Percentiles rank a stretch among this genome's conserved stretches.
Conservation (phyloP, 108 stramenopile species). For the Cyclotella cryptica region DNA sequence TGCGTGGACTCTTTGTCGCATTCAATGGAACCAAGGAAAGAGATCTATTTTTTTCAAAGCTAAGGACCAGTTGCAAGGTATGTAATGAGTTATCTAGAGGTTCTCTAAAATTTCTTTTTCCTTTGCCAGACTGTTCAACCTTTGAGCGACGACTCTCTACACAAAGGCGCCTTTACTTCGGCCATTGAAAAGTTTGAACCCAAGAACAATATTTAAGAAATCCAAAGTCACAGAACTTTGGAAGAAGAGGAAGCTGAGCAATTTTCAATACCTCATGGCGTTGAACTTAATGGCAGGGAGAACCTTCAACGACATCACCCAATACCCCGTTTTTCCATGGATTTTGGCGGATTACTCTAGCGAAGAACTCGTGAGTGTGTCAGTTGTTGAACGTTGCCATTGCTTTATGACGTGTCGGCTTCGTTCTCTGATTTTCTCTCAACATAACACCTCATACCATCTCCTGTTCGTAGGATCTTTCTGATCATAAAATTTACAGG, state of each 20-base stretch:
- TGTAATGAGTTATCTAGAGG: slow-evolving; percentile 8
- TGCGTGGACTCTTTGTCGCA: slow-evolving; percentile 86
- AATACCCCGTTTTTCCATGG: slow-evolving; percentile 99
- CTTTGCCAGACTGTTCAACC: neutral
- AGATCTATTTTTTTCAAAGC: slow-evolving; percentile 81
- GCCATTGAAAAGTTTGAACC: slow-evolving; percentile 79
- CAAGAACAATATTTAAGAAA: slow-evolving; percentile 75
- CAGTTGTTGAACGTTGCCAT: neutral
- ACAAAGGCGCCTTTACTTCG: slow-evolving; percentile 74
- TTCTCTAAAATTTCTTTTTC: neutral
- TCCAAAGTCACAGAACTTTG: slow-evolving; percentile 79
- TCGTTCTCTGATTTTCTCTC: neutral
- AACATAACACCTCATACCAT: neutral
- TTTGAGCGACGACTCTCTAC: neutral
- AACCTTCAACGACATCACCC: slow-evolving; percentile 93
- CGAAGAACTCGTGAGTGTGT: slow-evolving; percentile 52
- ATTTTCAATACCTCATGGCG: slow-evolving; percentile 87
- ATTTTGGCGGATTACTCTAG: slow-evolving; percentile 88
- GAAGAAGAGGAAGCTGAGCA: slow-evolving; percentile 78
- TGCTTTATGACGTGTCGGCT: too few relatives aligned
- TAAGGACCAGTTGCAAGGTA: slow-evolving; percentile 81
- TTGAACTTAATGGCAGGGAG: slow-evolving; percentile 95
- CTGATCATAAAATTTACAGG: slow-evolving; percentile 81
- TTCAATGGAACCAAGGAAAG: slow-evolving; percentile 81
- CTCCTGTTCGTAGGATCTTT: slow-evolving; percentile 47